phyloP scores from a whole-genome alignment of 345 rosid genomes.

The Boechera divaricarpa region DNA sequence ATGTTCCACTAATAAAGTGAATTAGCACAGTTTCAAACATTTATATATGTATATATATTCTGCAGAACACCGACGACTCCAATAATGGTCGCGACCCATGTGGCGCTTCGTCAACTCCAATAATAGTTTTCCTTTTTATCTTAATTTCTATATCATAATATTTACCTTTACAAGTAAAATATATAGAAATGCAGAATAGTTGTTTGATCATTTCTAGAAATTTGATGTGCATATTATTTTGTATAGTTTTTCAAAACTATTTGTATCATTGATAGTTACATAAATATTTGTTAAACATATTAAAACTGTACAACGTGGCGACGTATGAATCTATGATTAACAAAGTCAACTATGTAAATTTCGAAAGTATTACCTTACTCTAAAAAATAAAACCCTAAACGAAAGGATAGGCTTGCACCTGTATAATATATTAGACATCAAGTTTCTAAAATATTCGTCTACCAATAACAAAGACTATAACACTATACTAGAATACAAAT shows the following conservation, averaged over 20 bases:
- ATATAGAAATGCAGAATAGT: slow-evolving; percentile 19
- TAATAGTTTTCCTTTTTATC: not conserved
- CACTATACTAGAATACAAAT: not conserved
- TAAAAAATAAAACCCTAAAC: not conserved
- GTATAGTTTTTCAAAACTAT: not conserved
- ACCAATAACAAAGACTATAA: not conserved
- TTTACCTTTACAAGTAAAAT: not conserved
- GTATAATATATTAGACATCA: not conserved
- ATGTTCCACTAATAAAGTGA: slow-evolving; percentile 37
- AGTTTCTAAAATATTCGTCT: not conserved
- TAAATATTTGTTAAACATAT: not conserved
- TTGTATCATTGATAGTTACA: not conserved
- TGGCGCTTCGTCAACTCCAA: slow-evolving; percentile 31
- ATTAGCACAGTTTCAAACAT: slow-evolving; percentile 15
- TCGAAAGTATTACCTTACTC: not conserved
- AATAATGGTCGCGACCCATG: slow-evolving; percentile 37
- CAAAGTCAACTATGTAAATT: slow-evolving; percentile 35
- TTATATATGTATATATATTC: slow-evolving; percentile 9
- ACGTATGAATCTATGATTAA: slow-evolving; percentile 13
- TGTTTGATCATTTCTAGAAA: slow-evolving; percentile 31
- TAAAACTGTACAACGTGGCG: slow-evolving; percentile 12
- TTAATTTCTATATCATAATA: not conserved
- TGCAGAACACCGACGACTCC: slow-evolving; percentile 30
- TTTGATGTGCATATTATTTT: slow-evolving; percentile 27
- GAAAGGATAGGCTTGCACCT: not conserved